Evolutionary conservation across 495 filamentous ascomycete genomes (phyloP).

Genomic region (Filosporella fistucella): DNA sequence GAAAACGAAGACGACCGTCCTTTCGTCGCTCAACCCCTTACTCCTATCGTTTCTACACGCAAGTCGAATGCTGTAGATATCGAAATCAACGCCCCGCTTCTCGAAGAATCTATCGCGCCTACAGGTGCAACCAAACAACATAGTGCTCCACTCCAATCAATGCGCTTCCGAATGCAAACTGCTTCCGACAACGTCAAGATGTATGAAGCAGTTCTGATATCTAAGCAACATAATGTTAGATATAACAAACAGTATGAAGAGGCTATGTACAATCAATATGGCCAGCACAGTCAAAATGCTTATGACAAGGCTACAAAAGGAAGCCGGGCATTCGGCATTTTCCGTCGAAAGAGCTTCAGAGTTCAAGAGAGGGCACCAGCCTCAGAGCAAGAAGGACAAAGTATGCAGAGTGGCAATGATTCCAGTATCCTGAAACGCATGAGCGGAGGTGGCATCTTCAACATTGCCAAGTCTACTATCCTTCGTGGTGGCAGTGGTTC

Average conservation of each 20-base stretch:
- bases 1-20: constrained; percentile 36
- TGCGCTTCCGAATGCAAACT: background rate
- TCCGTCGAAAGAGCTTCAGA: constrained; percentile 55
- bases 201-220: too few relatives aligned
- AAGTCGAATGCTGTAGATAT: constrained; percentile 90
- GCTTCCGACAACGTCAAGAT: constrained; percentile 39
- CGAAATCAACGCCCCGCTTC: constrained; percentile 81
- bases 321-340: constrained; percentile 41
- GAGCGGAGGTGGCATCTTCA: constrained; percentile 49
- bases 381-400: background rate
- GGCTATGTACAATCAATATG: too few relatives aligned
- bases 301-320: constrained; percentile 7
- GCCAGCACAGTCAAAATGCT: constrained; percentile 31
- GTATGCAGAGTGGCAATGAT: constrained; percentile 31
- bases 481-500: constrained; percentile 34
- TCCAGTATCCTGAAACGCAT: constrained; percentile 58
- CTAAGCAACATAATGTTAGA: constrained; percentile 39
- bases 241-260: too few relatives aligned
- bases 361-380: constrained; percentile 44
- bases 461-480: constrained; percentile 59
- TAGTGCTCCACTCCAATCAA: too few relatives aligned
- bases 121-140: too few relatives aligned
- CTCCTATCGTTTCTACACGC: constrained; percentile 80
- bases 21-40: constrained; percentile 76
- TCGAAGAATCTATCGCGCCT: too few relatives aligned